Conservation (phyloP, 352 stramenopile species). For the Phytophthora vignae region DNA sequence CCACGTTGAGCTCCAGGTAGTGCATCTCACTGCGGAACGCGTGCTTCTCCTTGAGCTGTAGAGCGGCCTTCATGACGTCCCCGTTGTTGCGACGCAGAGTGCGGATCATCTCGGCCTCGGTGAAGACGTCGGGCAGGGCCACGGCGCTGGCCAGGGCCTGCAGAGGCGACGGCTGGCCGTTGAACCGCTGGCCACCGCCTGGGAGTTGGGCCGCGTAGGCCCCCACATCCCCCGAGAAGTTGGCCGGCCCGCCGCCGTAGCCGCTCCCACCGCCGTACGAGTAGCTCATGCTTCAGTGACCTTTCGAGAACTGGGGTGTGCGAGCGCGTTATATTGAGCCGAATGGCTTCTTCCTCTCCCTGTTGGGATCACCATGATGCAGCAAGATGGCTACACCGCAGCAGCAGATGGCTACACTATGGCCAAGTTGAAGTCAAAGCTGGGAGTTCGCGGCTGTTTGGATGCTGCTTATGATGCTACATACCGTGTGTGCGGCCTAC, state of each 20-base stretch:
- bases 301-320: too few relatives aligned
- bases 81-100: conserved; percentile 68
- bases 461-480: background rate
- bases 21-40: conserved; percentile 50
- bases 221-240: conserved; percentile 30
- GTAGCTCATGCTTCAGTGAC: conserved; percentile 18
- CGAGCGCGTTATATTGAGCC: too few relatives aligned
- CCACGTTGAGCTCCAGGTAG: conserved; percentile 74
- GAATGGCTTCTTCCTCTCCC: background rate
- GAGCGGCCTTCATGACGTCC: conserved; percentile 74
- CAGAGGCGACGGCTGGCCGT: conserved; percentile 52
- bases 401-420: background rate
- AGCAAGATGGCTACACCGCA: too few relatives aligned
- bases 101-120: conserved; percentile 57
- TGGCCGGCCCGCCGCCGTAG: conserved; percentile 22
- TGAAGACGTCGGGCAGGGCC: conserved; percentile 69
- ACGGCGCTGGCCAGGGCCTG: conserved; percentile 75
- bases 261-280: conserved; percentile 33
- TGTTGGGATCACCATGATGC: too few relatives aligned
- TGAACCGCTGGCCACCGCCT: conserved; percentile 14
- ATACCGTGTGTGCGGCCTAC: background rate
- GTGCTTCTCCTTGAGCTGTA: conserved; percentile 79
- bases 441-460: background rate
- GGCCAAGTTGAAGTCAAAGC: too few relatives aligned
- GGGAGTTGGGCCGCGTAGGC: conserved; percentile 48